These are phyloP conservation scores for Carex littledalei DNA, from an alignment of 176 grass and related monocot genomes.

Conservation along the genomic window DNA sequence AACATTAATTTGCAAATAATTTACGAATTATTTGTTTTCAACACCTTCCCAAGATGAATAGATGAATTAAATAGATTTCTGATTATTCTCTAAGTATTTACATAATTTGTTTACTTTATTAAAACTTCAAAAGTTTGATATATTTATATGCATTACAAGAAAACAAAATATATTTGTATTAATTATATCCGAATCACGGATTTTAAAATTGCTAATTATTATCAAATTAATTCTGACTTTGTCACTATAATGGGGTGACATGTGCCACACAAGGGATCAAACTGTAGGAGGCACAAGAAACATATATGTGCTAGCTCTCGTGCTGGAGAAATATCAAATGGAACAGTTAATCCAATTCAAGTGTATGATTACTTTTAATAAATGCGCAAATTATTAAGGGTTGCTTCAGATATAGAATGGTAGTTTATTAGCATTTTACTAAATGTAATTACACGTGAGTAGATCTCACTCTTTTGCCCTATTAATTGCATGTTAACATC, in stretches of 20 bases:
- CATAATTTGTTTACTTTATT: too few relatives aligned
- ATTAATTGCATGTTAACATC: constrained; percentile 23
- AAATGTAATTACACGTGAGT: constrained; percentile 2
- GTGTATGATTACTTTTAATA: constrained; percentile 9
- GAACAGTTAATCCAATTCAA: constrained; percentile 19
- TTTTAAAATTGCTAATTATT: too few relatives aligned
- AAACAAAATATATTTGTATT: too few relatives aligned
- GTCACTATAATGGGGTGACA: background rate
- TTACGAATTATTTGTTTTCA: too few relatives aligned
- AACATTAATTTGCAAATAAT: too few relatives aligned
- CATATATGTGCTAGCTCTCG: background rate
- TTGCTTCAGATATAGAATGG: background rate
- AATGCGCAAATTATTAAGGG: constrained; percentile 20
- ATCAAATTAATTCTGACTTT: too few relatives aligned
- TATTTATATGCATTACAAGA: too few relatives aligned
- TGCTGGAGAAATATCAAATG: constrained; percentile 22
- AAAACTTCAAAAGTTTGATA: too few relatives aligned
- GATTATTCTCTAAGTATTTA: too few relatives aligned
- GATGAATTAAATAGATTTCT: too few relatives aligned
- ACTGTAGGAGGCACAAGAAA: background rate
- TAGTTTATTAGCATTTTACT: background rate
- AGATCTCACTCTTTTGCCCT: constrained; percentile 6
- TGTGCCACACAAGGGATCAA: background rate
- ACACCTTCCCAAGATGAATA: too few relatives aligned
- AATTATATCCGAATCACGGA: too few relatives aligned